These are phyloP conservation scores for Venturia aucupariae DNA, from an alignment of 2,329 filamentous ascomycete genomes.

Conservation along the genomic window DNA sequence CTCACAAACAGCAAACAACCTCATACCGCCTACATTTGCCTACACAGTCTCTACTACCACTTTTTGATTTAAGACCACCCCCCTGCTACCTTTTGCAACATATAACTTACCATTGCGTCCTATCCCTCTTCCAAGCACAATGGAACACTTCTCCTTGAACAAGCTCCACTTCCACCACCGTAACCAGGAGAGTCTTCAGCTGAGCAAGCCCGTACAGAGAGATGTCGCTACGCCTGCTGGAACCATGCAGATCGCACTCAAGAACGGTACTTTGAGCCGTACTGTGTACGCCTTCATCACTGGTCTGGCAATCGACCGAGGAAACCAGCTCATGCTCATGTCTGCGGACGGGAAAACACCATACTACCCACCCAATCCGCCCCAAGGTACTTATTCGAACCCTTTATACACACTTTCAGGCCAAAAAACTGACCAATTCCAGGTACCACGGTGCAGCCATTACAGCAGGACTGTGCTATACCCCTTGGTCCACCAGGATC, in stretches of 20 bases:
- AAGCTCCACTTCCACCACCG: neutral
- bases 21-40: neutral
- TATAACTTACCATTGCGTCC: neutral
- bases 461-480: slow-evolving; percentile 54
- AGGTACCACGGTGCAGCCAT: slow-evolving; percentile 31
- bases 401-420: slow-evolving; percentile 26
- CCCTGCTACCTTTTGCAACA: neutral
- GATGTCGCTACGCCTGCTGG: neutral
- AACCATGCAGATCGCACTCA: slow-evolving; percentile 52
- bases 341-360: slow-evolving; percentile 55
- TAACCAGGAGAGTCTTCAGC: neutral
- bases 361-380: slow-evolving; percentile 55
- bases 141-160: neutral
- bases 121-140: neutral
- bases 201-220: neutral
- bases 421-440: slow-evolving; percentile 20
- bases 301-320: slow-evolving; percentile 54
- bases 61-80: neutral
- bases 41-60: neutral
- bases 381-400: slow-evolving; percentile 18
- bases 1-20: neutral
- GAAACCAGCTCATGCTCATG: slow-evolving; percentile 53
- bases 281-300: slow-evolving; percentile 63
- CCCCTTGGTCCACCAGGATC: slow-evolving; percentile 52
- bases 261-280: slow-evolving; percentile 55